Conservation (phyloP, 2,329 filamentous ascomycete species). For the Myriangium duriaei region DNA sequence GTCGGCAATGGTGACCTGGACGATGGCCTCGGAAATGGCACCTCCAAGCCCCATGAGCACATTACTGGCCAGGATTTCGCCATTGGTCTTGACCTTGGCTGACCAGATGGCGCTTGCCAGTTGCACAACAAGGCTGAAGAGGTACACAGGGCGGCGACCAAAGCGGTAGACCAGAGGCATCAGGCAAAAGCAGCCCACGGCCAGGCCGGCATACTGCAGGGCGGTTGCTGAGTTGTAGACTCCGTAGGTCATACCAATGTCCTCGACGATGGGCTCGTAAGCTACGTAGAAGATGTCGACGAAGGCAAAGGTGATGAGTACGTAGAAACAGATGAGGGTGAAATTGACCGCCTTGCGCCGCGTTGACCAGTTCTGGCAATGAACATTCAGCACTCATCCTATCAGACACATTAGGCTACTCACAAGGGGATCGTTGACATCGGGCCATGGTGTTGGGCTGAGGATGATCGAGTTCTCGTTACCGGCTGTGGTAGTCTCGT, state of each 20-base stretch:
- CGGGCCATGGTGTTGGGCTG: too few relatives aligned
- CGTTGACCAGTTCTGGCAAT: conserved; percentile 37
- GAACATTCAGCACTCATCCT: too few relatives aligned
- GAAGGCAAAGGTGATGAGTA: conserved; percentile 30
- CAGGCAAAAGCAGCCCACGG: conserved; percentile 37
- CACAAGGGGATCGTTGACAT: too few relatives aligned
- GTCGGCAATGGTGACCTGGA: conserved; percentile 39
- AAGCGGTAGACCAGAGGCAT: conserved; percentile 40
- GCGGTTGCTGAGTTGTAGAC: conserved; percentile 36
- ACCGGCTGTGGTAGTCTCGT: too few relatives aligned
- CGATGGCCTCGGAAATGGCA: conserved; percentile 38
- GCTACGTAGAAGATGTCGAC: conserved; percentile 30
- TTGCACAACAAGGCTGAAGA: conserved; percentile 36
- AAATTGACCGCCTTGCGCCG: conserved; percentile 32
- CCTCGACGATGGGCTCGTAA: conserved; percentile 31
- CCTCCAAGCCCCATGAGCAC: conserved; percentile 33
- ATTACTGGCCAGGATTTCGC: conserved; percentile 34
- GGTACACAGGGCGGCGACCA: conserved; percentile 39
- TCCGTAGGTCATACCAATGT: conserved; percentile 32
- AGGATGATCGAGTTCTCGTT: too few relatives aligned
- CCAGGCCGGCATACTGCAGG: conserved; percentile 33
- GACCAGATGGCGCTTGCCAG: conserved; percentile 37
- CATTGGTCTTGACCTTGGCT: conserved; percentile 29
- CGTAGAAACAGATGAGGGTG: conserved; percentile 30
- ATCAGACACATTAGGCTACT: too few relatives aligned